These are phyloP conservation scores for Coniosporium tulheliwenetii DNA, from an alignment of 2,329 filamentous ascomycete genomes.

Conservation along the genomic window DNA sequence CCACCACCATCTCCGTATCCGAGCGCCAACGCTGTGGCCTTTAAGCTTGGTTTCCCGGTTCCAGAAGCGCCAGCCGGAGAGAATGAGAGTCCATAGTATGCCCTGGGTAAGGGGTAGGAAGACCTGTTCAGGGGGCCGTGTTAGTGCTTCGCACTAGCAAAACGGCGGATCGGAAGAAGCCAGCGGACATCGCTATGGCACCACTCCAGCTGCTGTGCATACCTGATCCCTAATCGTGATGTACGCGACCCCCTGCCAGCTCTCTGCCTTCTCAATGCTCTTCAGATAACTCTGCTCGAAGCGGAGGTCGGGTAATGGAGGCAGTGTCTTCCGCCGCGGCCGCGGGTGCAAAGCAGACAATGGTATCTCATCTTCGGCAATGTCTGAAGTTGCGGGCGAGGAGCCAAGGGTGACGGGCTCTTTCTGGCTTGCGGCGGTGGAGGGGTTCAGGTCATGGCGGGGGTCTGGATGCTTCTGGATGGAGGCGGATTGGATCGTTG, in stretches of 20 bases:
- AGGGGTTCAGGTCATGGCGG: slow-evolving; percentile 62
- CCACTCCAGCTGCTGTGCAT: slow-evolving; percentile 7
- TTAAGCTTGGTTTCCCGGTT: slow-evolving; percentile 64
- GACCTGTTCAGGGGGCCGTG: slow-evolving; percentile 34
- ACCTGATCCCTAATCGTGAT: slow-evolving; percentile 88
- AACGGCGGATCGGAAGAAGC: neutral
- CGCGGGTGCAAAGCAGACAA: slow-evolving; percentile 44
- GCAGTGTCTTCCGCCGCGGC: slow-evolving; percentile 44
- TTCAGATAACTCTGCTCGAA: slow-evolving; percentile 98
- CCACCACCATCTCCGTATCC: slow-evolving; percentile 85
- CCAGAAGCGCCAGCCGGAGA: slow-evolving; percentile 82
- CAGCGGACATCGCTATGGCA: neutral
- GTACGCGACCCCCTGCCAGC: slow-evolving; percentile 62
- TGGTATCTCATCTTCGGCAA: slow-evolving; percentile 52
- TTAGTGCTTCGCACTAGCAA: slow-evolving; percentile 1
- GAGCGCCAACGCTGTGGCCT: slow-evolving; percentile 62
- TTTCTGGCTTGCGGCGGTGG: slow-evolving; percentile 55
- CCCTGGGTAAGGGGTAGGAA: slow-evolving; percentile 80
- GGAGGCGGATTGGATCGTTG: slow-evolving; percentile 65
- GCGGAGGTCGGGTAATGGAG: slow-evolving; percentile 63
- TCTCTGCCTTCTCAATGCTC: slow-evolving; percentile 67
- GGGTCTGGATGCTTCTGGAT: slow-evolving; percentile 60
- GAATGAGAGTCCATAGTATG: slow-evolving; percentile 68
- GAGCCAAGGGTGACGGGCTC: slow-evolving; percentile 37
- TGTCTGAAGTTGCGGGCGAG: slow-evolving; percentile 21